Base-by-base conservation (phyloP, 768 basidiomycete genomes). In the Trametes meyenii region DNA sequence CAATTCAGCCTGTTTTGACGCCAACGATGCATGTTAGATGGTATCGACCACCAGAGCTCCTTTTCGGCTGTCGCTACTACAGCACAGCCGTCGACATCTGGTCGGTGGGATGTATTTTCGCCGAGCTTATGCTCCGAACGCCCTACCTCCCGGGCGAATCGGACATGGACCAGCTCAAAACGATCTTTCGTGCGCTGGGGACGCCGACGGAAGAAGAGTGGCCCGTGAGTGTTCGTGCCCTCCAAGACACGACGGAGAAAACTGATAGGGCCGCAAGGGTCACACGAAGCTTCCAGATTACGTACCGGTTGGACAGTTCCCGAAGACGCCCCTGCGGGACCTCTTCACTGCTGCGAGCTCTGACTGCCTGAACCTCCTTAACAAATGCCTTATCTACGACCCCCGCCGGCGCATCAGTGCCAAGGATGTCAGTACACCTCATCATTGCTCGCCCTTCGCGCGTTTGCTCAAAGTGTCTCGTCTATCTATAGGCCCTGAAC, bases 61-160 rank as follows among this genome's bases (percentile, higher is more conserved):
- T 99, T 6, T 96, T 93, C 65, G 96, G 95, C 39, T 83, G 90
- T 55, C 81, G 96, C 24, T 91, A 92, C 73, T 98, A 99, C 74
- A 85, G 93, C 69, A 87, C 92, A 1, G 89, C 90, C 0, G 94
- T 97, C 59, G 96, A 99, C 73, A 85, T 94, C 35, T 99, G 96
- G 96, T 97, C 96, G 11, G 90, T 97, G 3, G 96, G 96, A 0
- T 97, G 95, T 66, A 99, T 99, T 65, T 96, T 98, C 70, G 94
- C 96, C 3, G 97, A 99, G 72, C 83, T 98, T 52, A 96, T 98
- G 90, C 79, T 98, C 36, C 86, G 97, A 16, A 94, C 91, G 24
- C 97, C 97, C 1, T 99, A 97, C 70, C 83, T 98, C 26, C 89
- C 97, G 1, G 97, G 96, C 17, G 96, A 97, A 66, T 90, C 86